Evolutionary conservation across 208 protist species (phyloP), one percentile per base, ranked within the genome.

Genomic region (Zelonia costaricensis): DNA sequence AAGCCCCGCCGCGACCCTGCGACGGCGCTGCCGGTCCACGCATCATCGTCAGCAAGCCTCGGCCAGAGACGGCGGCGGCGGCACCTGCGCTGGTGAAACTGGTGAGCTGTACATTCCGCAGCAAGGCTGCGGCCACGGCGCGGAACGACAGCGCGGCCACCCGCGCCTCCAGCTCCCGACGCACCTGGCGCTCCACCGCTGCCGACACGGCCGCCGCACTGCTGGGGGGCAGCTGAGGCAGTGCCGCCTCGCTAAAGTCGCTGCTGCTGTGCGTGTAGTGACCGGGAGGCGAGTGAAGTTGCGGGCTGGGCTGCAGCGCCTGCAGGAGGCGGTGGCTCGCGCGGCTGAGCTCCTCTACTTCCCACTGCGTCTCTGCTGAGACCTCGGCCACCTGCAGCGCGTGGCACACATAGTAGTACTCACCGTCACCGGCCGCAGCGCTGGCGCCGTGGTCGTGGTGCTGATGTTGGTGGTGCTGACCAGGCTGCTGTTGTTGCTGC

Each of bases 361-460:
- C 65, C 56, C 56, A 72, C 49, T 57, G 43, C 40, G 51, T 9
- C 57, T 72, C 65, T 15, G 57, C 49, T 13, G n/a, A 15, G n/a
- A 65, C 51, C 57, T 72, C 65, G 1, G 65, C 65, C 31, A 61
- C 16, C 48, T 72, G 65, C 42, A 72, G 15, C 30, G 27, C 57
- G 42, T 72, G 65, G 43, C 65, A 72, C n/a, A 72, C 65, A 9
- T 60, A 30, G 42, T 47, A 72, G 42, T 65, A 72, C 22, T 51
- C 40, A 9, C 65, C 65, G 10, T 61, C 55, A 18, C 12, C n/a
- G 12, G 38, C 39, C 10, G 30, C 55, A 16, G 40, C 23, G 39
- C 38, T 9, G 27, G 27, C 55, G 20, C 28, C 42, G 10, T 10
- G 30, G 25, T 4, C 40, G 4, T n/a, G n/a, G n/a, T n/a, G 23